Evolutionary conservation across 441 rosid genomes (phyloP).

Genomic region (Rhodomyrtus psidioides): DNA sequence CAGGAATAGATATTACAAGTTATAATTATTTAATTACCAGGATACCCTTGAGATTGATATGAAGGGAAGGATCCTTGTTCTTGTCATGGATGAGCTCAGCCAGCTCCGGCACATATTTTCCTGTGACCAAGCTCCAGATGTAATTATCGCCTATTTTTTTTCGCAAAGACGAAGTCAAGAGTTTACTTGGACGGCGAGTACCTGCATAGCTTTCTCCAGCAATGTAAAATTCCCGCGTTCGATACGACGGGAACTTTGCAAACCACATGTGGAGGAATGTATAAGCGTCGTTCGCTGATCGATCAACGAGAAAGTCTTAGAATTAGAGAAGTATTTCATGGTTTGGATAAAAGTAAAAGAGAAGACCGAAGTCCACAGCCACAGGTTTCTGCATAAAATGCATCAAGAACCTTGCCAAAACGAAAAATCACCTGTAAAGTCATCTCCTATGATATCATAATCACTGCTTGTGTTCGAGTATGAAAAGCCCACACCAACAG

Average conservation of each 20-base stretch:
- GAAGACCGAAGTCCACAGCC: neutral
- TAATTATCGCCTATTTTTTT: neutral
- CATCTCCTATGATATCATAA: constrained; percentile 60
- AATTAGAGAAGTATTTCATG: neutral
- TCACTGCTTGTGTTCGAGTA: constrained; percentile 71
- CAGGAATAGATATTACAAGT: neutral
- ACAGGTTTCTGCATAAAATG: neutral
- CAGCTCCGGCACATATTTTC: constrained; percentile 80
- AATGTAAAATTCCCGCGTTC: constrained; percentile 49
- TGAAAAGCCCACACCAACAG: constrained; percentile 88
- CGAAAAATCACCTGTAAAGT: constrained; percentile 49
- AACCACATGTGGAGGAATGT: constrained; percentile 75
- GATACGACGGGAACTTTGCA: constrained; percentile 63
- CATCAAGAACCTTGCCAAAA: neutral
- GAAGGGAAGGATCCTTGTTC: constrained; percentile 50
- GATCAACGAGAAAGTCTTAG: neutral
- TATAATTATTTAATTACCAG: constrained; percentile 47
- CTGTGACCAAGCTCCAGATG: constrained; percentile 20
- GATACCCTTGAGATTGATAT: constrained; percentile 71
- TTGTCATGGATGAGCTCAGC: constrained; percentile 66
- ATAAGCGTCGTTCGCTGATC: constrained; percentile 77
- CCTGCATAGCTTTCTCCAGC: constrained; percentile 99
- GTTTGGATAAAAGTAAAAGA: neutral
- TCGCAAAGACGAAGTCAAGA: neutral
- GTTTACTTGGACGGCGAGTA: constrained; percentile 2